Evolutionary conservation across 768 basidiomycete species (phyloP), one percentile per base, ranked within the genome.

Genomic region (Zangia roseola): DNA sequence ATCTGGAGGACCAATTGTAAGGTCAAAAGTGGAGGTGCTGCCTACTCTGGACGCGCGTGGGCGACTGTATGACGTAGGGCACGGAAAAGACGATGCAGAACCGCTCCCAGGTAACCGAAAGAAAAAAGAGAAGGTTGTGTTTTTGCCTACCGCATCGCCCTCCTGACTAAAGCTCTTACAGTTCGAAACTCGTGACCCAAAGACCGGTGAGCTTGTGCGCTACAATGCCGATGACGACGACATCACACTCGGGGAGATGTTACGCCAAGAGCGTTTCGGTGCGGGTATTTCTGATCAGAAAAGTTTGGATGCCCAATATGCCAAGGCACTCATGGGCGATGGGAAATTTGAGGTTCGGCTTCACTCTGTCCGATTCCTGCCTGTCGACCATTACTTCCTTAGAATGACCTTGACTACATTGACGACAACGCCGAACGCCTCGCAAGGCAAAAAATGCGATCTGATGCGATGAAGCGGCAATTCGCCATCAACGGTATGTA

Each of bases 351-450:
- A 91, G 73, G 92, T 91, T 55, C 38, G 76, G 53, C 19, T 8
- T 43, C 31, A 13, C 20, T 7, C 4, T 17, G 19, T 16, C 13
- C 5, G 2, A 35, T 24, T 40, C 12, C 28, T 36, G 8, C 1
- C 21, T 19, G 10, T 42, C 19, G 20, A 19, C 34, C 23, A 51
- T 45, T 17, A 13, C 20, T 13, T 35, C 47, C 35, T 10, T 47
- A 93, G 88, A 86, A 88, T 55, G 82, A 94, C 59, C 72, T 94
- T 26, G 97, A 97, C 39, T 98, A 98, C 58, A 86, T 97, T 54
- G 97, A 99, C 56, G 97, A 98, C 55, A 95, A 97, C 64, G 94
- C 93, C 1, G 95, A 95, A 60, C 86, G 84, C 56, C 77, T 98
- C 0, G 91, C 90, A 33, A 76, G 94, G 47, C 85, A 92, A 68